Evolutionary conservation across 179 eudicot species (phyloP), one percentile per base, ranked within the genome.

Genomic region (Drosera spatulata): DNA sequence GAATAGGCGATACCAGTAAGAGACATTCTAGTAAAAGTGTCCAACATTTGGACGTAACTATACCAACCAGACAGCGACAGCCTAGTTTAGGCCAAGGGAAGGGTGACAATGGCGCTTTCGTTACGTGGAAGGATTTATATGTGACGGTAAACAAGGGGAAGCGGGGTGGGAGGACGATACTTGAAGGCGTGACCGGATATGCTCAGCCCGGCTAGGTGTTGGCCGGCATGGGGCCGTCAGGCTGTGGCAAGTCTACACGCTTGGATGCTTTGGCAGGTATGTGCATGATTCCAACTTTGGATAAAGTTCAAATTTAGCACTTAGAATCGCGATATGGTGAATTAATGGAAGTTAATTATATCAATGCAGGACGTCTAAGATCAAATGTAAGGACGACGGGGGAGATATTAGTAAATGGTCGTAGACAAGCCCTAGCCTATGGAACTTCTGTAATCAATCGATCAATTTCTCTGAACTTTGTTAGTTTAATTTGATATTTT

Each of bases 171-270:
- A 39, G 63, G 50, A 11, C 73, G 15, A 66, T 76, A 37, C 61
- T 77, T 44, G 53, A 46, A 12, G 81, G 65, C 6, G 46, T 68
- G 33, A 77, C 73, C 37, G 81, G 81, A 44, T 77, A 67, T 13
- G 81, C 61, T 3, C 41, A 47, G 41, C 78, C 81, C 7, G 78
- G 78, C 2, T 63, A 77, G 63, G 60, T 71, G 13, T 12, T 77
- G 43, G 81, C 81, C 13, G 39, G 73, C 48, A 73, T 77, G 81
- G 81, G 81, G n/a, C 81, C 81, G 54, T 77, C 81, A 3, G 81
- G 81, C 8, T 70, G 75, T 11, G 81, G 81, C 60, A 77, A 77
- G 62, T 77, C 81, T 5, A 77, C 81, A 8, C 81, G 73, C 15
- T 68, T 77, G 41, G 78, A 77, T 55, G 73, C 80, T 10, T 70